Evolutionary conservation across 805 yeast genomes (phyloP).

Genomic region (Yarrowia alimentaria): DNA sequence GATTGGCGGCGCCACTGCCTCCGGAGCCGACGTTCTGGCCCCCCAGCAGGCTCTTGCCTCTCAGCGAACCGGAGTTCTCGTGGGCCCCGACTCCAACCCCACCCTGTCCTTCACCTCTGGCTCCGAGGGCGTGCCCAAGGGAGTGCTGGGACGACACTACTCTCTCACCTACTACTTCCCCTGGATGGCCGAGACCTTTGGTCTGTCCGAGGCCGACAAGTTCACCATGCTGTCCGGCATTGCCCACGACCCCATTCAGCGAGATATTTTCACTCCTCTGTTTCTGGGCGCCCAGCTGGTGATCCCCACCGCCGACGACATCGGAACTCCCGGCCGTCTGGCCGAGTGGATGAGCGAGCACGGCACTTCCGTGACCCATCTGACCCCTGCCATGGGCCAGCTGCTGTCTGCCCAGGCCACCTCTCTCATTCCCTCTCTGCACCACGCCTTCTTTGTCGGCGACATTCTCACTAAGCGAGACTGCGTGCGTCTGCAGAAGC

Average conservation of each 20-base stretch:
- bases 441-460: slow-evolving; percentile 98
- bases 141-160: slow-evolving; percentile 96
- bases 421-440: slow-evolving; percentile 77
- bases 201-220: slow-evolving; percentile 71
- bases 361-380: slow-evolving; percentile 92
- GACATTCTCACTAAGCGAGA: slow-evolving; percentile 97
- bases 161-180: slow-evolving; percentile 97
- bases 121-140: slow-evolving; percentile 97
- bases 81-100: slow-evolving; percentile 97
- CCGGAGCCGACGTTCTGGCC: slow-evolving; percentile 51
- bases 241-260: slow-evolving; percentile 98
- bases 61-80: slow-evolving; percentile 78
- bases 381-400: slow-evolving; percentile 99
- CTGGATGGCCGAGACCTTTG: slow-evolving; percentile 93
- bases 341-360: slow-evolving; percentile 96
- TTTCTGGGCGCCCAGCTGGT: slow-evolving; percentile 90
- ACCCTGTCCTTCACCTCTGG: slow-evolving; percentile 96
- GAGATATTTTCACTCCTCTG: slow-evolving; percentile 98
- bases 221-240: slow-evolving; percentile 98
- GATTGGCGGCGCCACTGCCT: slow-evolving; percentile 47
- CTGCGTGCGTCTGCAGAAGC: slow-evolving; percentile 84
- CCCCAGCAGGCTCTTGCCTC: slow-evolving; percentile 49
- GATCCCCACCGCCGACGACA: slow-evolving; percentile 95
- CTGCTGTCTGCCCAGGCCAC: slow-evolving; percentile 92
- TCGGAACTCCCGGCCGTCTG: slow-evolving; percentile 95